These are phyloP conservation scores for Cymodocea nodosa DNA, from an alignment of 116 monocot genomes.

Conservation along the genomic window DNA sequence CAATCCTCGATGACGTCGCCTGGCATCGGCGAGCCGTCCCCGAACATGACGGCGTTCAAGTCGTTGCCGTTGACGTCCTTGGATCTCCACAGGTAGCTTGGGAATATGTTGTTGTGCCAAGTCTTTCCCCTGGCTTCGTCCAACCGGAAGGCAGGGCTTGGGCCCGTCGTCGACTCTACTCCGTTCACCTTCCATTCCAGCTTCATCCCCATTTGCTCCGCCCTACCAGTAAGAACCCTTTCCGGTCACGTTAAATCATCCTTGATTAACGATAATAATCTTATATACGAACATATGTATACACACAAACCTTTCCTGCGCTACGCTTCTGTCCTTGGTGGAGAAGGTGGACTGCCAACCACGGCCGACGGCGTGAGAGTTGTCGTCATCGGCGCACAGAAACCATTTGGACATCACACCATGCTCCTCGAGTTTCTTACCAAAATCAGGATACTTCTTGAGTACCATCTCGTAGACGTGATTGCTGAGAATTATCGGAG, in stretches of 20 bases:
- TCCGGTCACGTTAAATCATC: background rate
- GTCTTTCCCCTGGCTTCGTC: conserved; percentile 49
- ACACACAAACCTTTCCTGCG: conserved; percentile 53
- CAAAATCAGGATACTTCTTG: conserved; percentile 62
- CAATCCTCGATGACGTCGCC: conserved; percentile 54
- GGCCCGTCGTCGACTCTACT: conserved; percentile 65
- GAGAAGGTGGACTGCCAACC: conserved; percentile 86
- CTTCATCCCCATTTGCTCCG: conserved; percentile 31
- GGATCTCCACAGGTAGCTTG: conserved; percentile 55
- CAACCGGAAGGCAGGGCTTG: conserved; percentile 52
- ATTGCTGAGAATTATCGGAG: conserved; percentile 79
- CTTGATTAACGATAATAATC: background rate
- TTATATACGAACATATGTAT: background rate
- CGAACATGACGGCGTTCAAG: conserved; percentile 32
- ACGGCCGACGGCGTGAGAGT: conserved; percentile 74
- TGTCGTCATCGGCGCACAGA: conserved; percentile 58
- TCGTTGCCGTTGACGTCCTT: conserved; percentile 44
- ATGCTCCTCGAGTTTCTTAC: conserved; percentile 47
- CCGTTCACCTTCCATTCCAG: conserved; percentile 69
- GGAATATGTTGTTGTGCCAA: conserved; percentile 90
- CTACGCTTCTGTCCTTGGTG: conserved; percentile 48
- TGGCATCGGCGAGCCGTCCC: conserved; percentile 59
- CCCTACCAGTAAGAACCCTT: background rate
- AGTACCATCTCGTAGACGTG: conserved; percentile 53
- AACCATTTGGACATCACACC: conserved; percentile 63